Base-by-base conservation (phyloP, 2,329 filamentous ascomycete species). In the Scolecobasidium constrictum region DNA sequence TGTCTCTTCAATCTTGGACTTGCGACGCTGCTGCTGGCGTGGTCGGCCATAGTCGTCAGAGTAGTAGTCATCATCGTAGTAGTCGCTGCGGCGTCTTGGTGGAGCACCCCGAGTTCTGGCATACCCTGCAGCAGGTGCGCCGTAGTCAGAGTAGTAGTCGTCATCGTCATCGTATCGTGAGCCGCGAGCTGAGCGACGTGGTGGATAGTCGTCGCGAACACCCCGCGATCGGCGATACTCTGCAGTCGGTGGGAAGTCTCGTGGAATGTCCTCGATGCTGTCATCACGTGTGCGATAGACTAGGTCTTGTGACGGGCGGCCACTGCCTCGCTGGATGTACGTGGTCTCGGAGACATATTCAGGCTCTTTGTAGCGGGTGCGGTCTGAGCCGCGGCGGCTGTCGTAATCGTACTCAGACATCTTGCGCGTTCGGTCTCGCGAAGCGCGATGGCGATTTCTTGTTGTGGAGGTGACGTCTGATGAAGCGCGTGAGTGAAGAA, bases 221-320 rank as follows among this genome's bases (percentile, higher is more conserved):
- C n/a, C n/a, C 47, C 58, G 63, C 40, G 64, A 63, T 38, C 64
- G 62, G 21, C 63, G 61, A 51, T 64, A 64, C 52, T 67, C 63
- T 56, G 54, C 59, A 56, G 54, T 78, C 4, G 80, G 81, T 22
- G 85, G 85, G 54, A 93, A 94, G 52, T 93, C 84, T 51, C 86
- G 79, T 49, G 78, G 77, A 47, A 93, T 78, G 63, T 93, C 85
- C 64, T 94, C 88, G 56, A 93, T 79, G 60, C 81, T 87, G 54
- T 86, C 81, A 57, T 88, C 81, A 49, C 82, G 79, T 39, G 67
- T 62, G 45, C 68, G 67, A 55, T 66, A 69, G 55, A 69, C 67
- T 42, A 72, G 62, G 48, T 71, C 68, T 42, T 65, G 62, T 23
- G 63, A 62, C 31, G 61, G 57, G 12, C 60, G 56, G 47, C 57